Evolutionary conservation across 2,329 filamentous ascomycete species (phyloP).

Genomic region (Biscogniauxia sp.): DNA sequence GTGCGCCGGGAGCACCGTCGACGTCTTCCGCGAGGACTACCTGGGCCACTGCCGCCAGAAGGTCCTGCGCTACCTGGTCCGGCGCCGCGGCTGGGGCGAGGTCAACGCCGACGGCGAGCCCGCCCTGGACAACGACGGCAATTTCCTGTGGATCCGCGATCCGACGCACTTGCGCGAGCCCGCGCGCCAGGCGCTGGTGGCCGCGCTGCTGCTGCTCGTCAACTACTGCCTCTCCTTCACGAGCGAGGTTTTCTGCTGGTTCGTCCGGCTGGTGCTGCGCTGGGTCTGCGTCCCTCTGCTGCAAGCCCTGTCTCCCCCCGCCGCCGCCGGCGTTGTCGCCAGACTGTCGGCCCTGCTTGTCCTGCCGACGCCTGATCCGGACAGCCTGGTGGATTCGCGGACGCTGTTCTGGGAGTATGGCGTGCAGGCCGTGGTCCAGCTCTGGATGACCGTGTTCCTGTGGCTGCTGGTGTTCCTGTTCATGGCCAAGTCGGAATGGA

Average conservation of each 20-base stretch:
- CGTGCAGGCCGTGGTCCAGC: constrained; percentile 16
- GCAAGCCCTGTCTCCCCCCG: constrained; percentile 6
- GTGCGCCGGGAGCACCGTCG: constrained; percentile 11
- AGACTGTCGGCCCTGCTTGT: constrained; percentile 6
- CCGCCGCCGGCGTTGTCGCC: constrained; percentile 1
- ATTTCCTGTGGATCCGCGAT: constrained; percentile 11
- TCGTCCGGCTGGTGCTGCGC: background rate
- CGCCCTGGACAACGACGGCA: background rate
- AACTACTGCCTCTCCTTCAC: constrained; percentile 4
- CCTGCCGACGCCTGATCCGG: constrained; percentile 15
- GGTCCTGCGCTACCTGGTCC: constrained; percentile 8
- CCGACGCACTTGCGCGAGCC: background rate
- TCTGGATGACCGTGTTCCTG: constrained; percentile 17
- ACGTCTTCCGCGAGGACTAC: background rate
- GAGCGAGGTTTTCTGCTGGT: background rate
- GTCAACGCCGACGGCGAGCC: constrained; percentile 11
- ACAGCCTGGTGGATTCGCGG: background rate
- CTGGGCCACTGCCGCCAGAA: background rate
- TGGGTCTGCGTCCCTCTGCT: constrained; percentile 1
- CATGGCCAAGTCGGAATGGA: constrained; percentile 19
- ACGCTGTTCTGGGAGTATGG: constrained; percentile 19
- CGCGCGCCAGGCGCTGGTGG: constrained; percentile 3
- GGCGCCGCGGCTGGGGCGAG: constrained; percentile 12
- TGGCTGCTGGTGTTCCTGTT: constrained; percentile 20
- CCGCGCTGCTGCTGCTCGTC: background rate